These are phyloP conservation scores for Lachnum nothofagi DNA, from an alignment of 2,329 filamentous ascomycete species.

Conservation along the genomic window DNA sequence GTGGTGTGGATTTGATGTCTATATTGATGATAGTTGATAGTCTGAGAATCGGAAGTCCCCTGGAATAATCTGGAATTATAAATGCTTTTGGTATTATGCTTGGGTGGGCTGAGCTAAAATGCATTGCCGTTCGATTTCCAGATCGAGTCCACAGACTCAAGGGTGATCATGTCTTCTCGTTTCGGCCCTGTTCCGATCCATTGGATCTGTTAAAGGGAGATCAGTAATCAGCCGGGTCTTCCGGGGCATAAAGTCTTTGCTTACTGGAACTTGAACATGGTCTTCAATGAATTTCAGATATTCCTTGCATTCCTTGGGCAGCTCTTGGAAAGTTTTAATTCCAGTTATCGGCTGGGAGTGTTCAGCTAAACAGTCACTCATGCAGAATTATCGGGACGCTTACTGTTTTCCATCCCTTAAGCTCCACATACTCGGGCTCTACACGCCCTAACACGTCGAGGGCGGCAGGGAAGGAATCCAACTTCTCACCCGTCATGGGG, in stretches of 20 bases:
- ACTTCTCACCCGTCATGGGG: slow-evolving; percentile 39
- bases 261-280: not conserved
- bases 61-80: too few relatives aligned
- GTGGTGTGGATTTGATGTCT: too few relatives aligned
- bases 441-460: slow-evolving; percentile 51
- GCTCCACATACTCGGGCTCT: slow-evolving; percentile 62
- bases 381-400: too few relatives aligned
- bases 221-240: not conserved
- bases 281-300: slow-evolving; percentile 44
- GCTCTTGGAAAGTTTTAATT: slow-evolving; percentile 53
- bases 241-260: not conserved
- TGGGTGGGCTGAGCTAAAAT: too few relatives aligned
- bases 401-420: slow-evolving; percentile 60
- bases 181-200: slow-evolving; percentile 64
- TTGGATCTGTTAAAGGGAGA: slow-evolving; percentile 28
- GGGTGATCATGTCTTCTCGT: slow-evolving; percentile 59
- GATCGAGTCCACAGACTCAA: too few relatives aligned
- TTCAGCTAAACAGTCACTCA: too few relatives aligned
- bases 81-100: too few relatives aligned
- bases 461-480: slow-evolving; percentile 62
- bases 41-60: too few relatives aligned
- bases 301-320: slow-evolving; percentile 58
- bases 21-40: too few relatives aligned
- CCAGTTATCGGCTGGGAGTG: slow-evolving; percentile 45
- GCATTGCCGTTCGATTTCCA: too few relatives aligned